These are phyloP conservation scores for Epichloe coenophiala DNA, from an alignment of 2,329 filamentous ascomycete genomes.

Conservation along the genomic window DNA sequence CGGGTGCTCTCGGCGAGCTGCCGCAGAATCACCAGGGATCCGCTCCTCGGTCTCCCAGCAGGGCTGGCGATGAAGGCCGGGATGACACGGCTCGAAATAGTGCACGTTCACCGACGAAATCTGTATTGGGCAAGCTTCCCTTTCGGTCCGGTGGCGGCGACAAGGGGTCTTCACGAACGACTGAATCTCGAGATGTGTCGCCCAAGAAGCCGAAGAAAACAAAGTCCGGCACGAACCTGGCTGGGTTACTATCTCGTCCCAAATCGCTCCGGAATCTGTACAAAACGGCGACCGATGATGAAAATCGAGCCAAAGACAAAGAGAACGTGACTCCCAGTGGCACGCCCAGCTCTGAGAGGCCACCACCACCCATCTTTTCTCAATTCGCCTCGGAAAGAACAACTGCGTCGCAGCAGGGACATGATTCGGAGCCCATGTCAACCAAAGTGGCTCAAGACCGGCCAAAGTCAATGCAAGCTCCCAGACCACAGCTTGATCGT, in stretches of 20 bases:
- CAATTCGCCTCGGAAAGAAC: constrained; percentile 41
- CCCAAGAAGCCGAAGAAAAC: constrained; percentile 58
- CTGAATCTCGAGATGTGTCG: constrained; percentile 32
- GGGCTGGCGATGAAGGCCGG: constrained; percentile 19
- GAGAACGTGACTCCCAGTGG: constrained; percentile 59
- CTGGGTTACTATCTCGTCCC: constrained; percentile 57
- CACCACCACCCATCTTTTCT: constrained; percentile 66
- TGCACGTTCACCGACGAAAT: constrained; percentile 8
- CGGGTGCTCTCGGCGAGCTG: constrained; percentile 40
- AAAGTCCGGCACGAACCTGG: constrained; percentile 76
- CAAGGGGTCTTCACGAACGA: constrained; percentile 20
- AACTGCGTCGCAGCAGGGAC: neutral
- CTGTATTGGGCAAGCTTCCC: constrained; percentile 25
- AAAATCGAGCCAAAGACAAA: constrained; percentile 52
- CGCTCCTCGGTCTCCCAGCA: constrained; percentile 25
- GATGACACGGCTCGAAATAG: constrained; percentile 11
- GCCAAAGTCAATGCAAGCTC: constrained; percentile 36
- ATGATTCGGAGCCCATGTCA: neutral
- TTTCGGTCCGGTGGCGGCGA: constrained; percentile 26
- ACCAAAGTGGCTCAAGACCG: constrained; percentile 24
- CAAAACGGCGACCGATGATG: constrained; percentile 37
- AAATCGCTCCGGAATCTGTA: constrained; percentile 59
- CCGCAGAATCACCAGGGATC: constrained; percentile 39
- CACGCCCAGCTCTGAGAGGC: constrained; percentile 14
- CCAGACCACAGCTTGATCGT: constrained; percentile 12